These are phyloP conservation scores for Tricholoma matsutake DNA, from an alignment of 768 basidiomycete species.

Conservation along the genomic window DNA sequence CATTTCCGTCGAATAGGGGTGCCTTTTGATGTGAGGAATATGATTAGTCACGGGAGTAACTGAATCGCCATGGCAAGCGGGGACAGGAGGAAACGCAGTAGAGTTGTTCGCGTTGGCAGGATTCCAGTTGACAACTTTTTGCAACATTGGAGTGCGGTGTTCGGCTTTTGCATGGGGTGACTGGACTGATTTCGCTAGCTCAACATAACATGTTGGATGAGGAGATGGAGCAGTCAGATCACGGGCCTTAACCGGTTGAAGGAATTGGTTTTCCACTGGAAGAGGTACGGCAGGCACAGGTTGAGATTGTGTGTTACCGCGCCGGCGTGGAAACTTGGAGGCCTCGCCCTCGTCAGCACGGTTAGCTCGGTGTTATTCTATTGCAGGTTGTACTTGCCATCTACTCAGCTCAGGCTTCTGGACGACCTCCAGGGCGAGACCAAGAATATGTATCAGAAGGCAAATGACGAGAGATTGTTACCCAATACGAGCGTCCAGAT, in stretches of 20 bases:
- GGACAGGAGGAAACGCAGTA: background rate
- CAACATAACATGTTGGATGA: background rate
- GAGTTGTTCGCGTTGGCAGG: background rate
- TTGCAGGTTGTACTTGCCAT: background rate
- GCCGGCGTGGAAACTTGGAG: background rate
- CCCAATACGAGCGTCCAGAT: background rate
- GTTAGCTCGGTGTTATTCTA: background rate
- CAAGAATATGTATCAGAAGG: background rate
- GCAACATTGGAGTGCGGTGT: background rate
- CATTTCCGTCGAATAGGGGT: slow-evolving; percentile 26
- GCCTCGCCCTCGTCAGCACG: slow-evolving; percentile 5
- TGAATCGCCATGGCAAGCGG: background rate
- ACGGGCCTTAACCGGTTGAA: background rate
- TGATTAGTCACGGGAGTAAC: background rate
- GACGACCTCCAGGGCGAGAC: slow-evolving; percentile 3
- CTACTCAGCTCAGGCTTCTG: background rate
- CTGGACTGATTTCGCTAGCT: background rate
- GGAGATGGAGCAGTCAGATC: background rate
- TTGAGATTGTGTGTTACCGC: background rate
- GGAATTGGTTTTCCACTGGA: background rate
- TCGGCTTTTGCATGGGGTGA: background rate
- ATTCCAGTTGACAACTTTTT: background rate
- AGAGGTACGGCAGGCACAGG: background rate
- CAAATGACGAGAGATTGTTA: slow-evolving; percentile 1
- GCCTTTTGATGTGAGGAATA: background rate